Percentiles rank a stretch among this genome's conserved stretches.
These are phyloP conservation scores for Thelonectria blattea DNA, from an alignment of 2,329 filamentous ascomycete species.

Conservation along the genomic window DNA sequence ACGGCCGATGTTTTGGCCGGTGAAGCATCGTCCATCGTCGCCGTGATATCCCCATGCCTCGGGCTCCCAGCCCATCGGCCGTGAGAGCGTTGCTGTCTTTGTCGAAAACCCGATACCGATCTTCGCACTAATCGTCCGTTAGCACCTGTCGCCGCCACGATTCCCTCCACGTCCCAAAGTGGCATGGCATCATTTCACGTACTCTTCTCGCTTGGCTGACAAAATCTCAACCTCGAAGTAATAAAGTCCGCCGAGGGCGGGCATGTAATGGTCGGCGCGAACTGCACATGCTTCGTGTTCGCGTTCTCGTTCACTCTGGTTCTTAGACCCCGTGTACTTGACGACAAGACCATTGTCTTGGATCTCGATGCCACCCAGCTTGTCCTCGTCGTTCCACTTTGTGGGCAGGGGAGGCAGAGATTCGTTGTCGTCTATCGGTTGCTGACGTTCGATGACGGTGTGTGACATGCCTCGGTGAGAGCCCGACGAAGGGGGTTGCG, in stretches of 20 bases:
- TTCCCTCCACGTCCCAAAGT: not conserved
- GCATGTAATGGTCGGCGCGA: slow-evolving; percentile 85
- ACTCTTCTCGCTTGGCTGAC: slow-evolving; percentile 61
- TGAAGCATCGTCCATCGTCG: slow-evolving; percentile 69
- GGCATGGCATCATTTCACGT: slow-evolving; percentile 40
- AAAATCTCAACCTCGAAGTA: slow-evolving; percentile 79
- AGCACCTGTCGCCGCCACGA: slow-evolving; percentile 1
- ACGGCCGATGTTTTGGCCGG: slow-evolving; percentile 62
- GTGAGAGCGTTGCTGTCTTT: slow-evolving; percentile 57
- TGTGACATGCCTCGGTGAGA: slow-evolving; percentile 80
- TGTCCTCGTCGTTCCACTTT: slow-evolving; percentile 82
- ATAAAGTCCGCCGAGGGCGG: slow-evolving; percentile 88
- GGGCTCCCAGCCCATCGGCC: slow-evolving; percentile 70
- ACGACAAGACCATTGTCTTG: slow-evolving; percentile 76
- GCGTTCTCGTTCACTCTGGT: slow-evolving; percentile 57
- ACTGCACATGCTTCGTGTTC: slow-evolving; percentile 82
- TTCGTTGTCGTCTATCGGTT: slow-evolving; percentile 64
- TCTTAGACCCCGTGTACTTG: slow-evolving; percentile 58
- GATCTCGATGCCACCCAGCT: slow-evolving; percentile 75
- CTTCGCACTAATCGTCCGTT: slow-evolving; percentile 52
- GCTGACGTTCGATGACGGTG: slow-evolving; percentile 84
- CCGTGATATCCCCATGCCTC: slow-evolving; percentile 74
- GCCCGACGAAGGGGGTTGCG: slow-evolving; percentile 48
- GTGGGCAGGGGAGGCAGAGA: slow-evolving; percentile 73
- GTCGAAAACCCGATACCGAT: slow-evolving; percentile 69